Evolutionary conservation across 441 rosid species (phyloP), one percentile per base, ranked within the genome.

Genomic region (Erodium moschatum): DNA sequence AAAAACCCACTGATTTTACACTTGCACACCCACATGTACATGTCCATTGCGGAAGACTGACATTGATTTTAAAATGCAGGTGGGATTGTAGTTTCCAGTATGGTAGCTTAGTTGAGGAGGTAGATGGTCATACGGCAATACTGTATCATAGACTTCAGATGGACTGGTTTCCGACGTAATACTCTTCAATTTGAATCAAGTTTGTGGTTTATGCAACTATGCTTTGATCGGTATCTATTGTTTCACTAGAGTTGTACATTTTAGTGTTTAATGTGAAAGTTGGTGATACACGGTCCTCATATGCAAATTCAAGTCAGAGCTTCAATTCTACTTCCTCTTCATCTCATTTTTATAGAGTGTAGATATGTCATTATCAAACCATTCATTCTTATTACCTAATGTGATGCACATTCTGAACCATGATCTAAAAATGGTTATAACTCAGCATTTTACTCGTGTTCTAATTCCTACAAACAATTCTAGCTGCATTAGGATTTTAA

Each of bases 101-200:
- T 79, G 98, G 99, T 71, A 89, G 96, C 76, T 83, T 96, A 78
- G 99, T 96, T 75, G 99, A 96, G 85, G 97, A 96, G 85, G 99
- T 92, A 15, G 99, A 92, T 87, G 98, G 99, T 66, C 99, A 96
- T 77, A 96, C 99, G 13, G 98, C 98, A 73, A 75, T 95, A 77
- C 87, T 95, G 67, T 92, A 95, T 83, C 99, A 92, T 78, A 83
- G 88, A 77, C 94, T 95, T 75, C 97, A 87, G 82, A 88, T 92
- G 74, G 98, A 95, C 82, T 95, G 99, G 99, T 90, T 92, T 71
- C 85, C 99, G 63, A 81, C 81, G 99, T 92, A 90, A 84, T 74
- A 29, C 31, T 72, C 75, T 74, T 52, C 74, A 38, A 65, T 38
- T 65, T 63, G 58, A 18, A 61, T 52, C 44, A 65, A 27, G 18